A percentile compares a stretch with the other conserved stretches of the same genome.
Evolutionary conservation across 2,329 filamentous ascomycete species (phyloP).

Genomic region (Apiospora phragmitis): DNA sequence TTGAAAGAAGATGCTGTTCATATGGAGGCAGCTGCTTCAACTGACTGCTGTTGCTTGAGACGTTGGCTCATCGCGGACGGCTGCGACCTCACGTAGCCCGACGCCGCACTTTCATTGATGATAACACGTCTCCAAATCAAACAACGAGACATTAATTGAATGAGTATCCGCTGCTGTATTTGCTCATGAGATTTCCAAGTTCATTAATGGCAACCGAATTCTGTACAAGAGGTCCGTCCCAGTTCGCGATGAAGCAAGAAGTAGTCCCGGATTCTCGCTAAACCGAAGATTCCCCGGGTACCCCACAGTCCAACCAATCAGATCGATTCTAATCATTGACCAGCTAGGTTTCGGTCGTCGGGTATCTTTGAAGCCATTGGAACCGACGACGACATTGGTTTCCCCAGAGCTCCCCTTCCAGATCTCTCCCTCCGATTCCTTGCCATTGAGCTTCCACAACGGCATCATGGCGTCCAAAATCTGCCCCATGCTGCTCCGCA

Average conservation of each 20-base stretch:
- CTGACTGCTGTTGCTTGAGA: background rate
- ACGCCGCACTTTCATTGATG: background rate
- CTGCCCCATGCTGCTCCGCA: slow-evolving; percentile 70
- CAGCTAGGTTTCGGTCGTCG: background rate
- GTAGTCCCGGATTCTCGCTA: background rate
- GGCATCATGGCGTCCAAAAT: slow-evolving; percentile 78
- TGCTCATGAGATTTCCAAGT: background rate
- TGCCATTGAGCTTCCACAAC: slow-evolving; percentile 11
- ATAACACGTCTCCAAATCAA: background rate
- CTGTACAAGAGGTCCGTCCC: background rate
- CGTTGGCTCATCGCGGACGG: background rate
- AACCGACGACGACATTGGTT: slow-evolving; percentile 9
- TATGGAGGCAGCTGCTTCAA: background rate
- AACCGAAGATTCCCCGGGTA: slow-evolving; percentile 1
- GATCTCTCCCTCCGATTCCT: background rate
- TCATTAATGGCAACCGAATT: background rate
- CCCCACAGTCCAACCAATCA: background rate
- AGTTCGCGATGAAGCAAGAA: background rate
- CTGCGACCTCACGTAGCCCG: background rate
- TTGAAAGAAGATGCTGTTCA: background rate
- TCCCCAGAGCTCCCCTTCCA: background rate
- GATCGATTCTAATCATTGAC: background rate
- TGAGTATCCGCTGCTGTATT: background rate
- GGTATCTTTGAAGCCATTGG: background rate
- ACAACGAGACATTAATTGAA: background rate